Evolutionary conservation across 2,329 filamentous ascomycete genomes (phyloP), one percentile per base, ranked within the genome.

Genomic region (Albophoma yamanashiensis): DNA sequence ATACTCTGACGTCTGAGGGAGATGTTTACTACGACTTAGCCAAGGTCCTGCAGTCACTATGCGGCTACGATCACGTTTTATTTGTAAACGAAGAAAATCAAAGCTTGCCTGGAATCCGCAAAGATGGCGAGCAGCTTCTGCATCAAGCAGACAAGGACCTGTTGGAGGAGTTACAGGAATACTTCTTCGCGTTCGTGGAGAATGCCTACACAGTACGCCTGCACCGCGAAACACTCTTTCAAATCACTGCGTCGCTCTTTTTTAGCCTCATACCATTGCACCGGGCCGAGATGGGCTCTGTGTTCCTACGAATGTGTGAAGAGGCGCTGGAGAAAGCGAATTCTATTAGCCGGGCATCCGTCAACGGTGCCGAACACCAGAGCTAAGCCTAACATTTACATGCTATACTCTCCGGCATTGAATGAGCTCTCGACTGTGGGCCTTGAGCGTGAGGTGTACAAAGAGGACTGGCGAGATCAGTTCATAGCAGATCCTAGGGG

Each of bases 191-290:
- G 14, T 70, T 70, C 61, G 57, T 70, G 8, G 63, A 67, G 59
- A 60, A 65, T 31, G 65, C 62, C 12, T 70, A 70, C 58, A 61
- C 64, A 2, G 63, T 64, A 4, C 62, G 63, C n/a, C 45, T 70
- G 4, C 67, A 69, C 60, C 65, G 64, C 60, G 69, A 69, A 63
- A 71, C 68, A 12, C 66, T 71, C 12, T 64, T 69, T 57, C 66
- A 66, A n/a, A 67, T 71, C 39, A 68, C 69, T 2, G 69, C 68
- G 1, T 67, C 67, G 17, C 60, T 71, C 11, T 64, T 70, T 57
- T 70, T 70, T 61, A 71, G 64, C 22, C 63, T 70, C 1, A 68
- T 71, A 52, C 69, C 69, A 14, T 61, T 71, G 55, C 69, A 70
- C 60, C 64, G 67, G 22, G 61, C 64, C 1, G 67, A 69, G 61